A percentile compares a stretch with the other conserved stretches of the same genome.
phyloP scores from a whole-genome alignment of 2,329 filamentous ascomycete genomes.

The Alternaria metachromatica region DNA sequence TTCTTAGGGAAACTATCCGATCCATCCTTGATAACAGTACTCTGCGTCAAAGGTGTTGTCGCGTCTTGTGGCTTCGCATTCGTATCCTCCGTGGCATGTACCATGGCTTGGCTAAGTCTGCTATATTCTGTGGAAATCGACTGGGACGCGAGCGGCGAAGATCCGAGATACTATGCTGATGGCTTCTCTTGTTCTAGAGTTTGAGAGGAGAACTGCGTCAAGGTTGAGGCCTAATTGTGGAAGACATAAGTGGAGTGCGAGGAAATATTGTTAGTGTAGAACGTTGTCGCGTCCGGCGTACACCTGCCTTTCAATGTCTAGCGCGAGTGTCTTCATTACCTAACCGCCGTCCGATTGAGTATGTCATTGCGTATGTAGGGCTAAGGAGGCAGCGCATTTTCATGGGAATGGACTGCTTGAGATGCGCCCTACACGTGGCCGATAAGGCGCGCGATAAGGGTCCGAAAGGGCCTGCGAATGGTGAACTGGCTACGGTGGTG shows the following conservation, averaged over 20 bases:
- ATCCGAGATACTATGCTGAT: background rate
- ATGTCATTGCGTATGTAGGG: background rate
- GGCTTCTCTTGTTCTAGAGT: background rate
- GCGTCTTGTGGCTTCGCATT: background rate
- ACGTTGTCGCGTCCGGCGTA: background rate
- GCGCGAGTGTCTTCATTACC: background rate
- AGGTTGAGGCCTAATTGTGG: background rate
- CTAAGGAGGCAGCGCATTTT: background rate
- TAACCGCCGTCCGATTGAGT: background rate
- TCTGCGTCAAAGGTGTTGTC: background rate
- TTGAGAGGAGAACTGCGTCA: background rate
- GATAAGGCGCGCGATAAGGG: background rate
- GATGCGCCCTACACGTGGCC: background rate
- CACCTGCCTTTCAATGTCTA: slow-evolving; percentile 2
- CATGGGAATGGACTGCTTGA: background rate
- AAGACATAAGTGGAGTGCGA: background rate
- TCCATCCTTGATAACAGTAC: accelerated
- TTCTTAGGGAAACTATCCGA: accelerated
- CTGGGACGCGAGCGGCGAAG: background rate
- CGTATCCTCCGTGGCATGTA: background rate
- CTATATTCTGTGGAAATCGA: background rate
- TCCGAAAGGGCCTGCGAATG: background rate
- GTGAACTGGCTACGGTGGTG: background rate
- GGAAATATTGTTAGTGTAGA: background rate
- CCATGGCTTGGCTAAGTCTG: background rate